Evolutionary conservation across 2,329 filamentous ascomycete species (phyloP).

Genomic region (Decorospora gaudefroyi): DNA sequence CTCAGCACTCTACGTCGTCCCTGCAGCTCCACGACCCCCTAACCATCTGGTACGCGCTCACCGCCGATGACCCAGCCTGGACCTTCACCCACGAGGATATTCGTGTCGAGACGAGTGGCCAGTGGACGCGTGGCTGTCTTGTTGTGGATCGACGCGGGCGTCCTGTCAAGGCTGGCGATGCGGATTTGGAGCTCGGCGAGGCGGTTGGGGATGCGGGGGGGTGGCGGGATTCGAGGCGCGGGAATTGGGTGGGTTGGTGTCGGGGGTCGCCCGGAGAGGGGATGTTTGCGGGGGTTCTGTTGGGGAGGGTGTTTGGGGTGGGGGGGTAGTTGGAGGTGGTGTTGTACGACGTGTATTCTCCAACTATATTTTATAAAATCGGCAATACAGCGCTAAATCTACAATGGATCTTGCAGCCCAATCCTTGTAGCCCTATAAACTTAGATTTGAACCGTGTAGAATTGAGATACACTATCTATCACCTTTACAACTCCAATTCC

Average conservation of each 20-base stretch:
- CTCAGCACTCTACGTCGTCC: constrained; percentile 42
- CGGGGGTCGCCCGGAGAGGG: constrained; percentile 69
- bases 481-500: too few species aligned
- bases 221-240: constrained; percentile 74
- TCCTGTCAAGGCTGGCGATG: constrained; percentile 53
- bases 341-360: not conserved
- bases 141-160: constrained; percentile 74
- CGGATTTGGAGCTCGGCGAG: constrained; percentile 36
- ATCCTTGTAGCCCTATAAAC: too few species aligned
- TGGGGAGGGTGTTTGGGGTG: constrained; percentile 66
- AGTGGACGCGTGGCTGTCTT: constrained; percentile 95
- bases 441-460: too few species aligned
- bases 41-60: constrained; percentile 46
- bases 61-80: constrained; percentile 35
- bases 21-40: constrained; percentile 56
- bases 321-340: constrained; percentile 11
- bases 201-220: constrained; percentile 69
- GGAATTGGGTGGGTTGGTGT: constrained; percentile 80
- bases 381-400: too few species aligned
- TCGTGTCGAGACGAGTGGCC: constrained; percentile 83
- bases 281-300: constrained; percentile 66
- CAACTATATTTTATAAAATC: too few species aligned
- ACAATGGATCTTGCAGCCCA: too few species aligned
- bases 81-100: constrained; percentile 68
- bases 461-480: too few species aligned